Percentiles rank a stretch among this genome's conserved stretches.
Evolutionary conservation across 371 early-diverging fungal species (phyloP).

Genomic region (Apophysomyces ossiformis): DNA sequence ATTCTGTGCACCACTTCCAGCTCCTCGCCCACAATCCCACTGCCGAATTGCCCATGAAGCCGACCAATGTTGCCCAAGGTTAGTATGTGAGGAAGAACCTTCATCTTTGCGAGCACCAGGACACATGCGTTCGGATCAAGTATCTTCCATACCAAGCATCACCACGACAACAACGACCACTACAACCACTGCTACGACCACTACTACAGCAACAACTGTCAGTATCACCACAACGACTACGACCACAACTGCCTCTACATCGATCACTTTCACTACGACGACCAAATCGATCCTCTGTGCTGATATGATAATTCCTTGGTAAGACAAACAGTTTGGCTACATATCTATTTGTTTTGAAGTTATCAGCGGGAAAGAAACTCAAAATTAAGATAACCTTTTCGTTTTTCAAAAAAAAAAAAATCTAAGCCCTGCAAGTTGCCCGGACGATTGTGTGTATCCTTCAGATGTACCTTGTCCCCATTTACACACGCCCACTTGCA

Average conservation of each 20-base stretch:
- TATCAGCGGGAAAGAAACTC: too few relatives aligned
- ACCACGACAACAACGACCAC: neutral
- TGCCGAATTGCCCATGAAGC: neutral
- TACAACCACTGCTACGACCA: neutral
- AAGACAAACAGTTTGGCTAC: neutral
- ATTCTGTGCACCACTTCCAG: neutral
- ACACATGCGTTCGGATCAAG: conserved; percentile 43
- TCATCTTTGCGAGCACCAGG: conserved; percentile 52
- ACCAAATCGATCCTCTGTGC: conserved; percentile 11
- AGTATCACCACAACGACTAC: neutral
- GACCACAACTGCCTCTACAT: neutral
- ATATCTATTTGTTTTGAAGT: too few relatives aligned
- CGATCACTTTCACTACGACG: neutral
- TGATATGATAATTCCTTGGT: conserved; percentile 25
- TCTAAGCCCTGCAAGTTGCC: conserved; percentile 32
- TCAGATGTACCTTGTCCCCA: conserved; percentile 27
- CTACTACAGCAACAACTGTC: neutral
- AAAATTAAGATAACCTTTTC: too few relatives aligned
- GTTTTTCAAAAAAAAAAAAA: too few relatives aligned
- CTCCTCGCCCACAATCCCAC: neutral
- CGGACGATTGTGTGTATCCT: conserved; percentile 27
- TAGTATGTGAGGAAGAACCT: neutral
- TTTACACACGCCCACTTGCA: conserved; percentile 22
- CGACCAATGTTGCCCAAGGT: neutral
- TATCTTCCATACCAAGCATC: neutral